Base-by-base conservation (phyloP, 306 rosid species). In the Dryas drummondii region DNA sequence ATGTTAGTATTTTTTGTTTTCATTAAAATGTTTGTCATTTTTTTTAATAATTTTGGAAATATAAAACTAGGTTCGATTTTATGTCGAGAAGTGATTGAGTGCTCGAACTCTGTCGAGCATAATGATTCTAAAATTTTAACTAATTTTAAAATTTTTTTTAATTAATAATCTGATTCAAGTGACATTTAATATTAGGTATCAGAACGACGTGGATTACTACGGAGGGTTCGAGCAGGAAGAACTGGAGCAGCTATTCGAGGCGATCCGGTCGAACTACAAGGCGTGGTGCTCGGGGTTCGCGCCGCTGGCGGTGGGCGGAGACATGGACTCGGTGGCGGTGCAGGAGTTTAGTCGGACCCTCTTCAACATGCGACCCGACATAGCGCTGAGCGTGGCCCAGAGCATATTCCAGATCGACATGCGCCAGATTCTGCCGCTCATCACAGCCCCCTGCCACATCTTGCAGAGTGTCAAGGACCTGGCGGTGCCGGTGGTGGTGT, bases 301-400 rank as follows among this genome's bases (percentile, higher is more conserved):
- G 0, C 98, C 98, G 0, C 67, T 93, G 3, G 90, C 88, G 0
- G 96, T 93, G 1, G 96, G 98, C 0, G 98, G 98, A 0, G 98
- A 93, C 83, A 79, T 93, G 98, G 98, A 90, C 1, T 93, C 93
- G 4, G 87, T 87, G 56, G 94, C 93, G 9, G 93, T 90, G 40
- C 98, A 93, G 52, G 98, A 93, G 73, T 93, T 93, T 42, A 93
- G 98, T 58, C 76, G 98, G 55, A 93, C 98, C n/a, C 74, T 90
- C 46, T 93, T 93, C 89, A 93, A 87, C 77, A 93, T 93, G 96
- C 56, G 98, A 17, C 98, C 96, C 0, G 98, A 93, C 87, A 93
- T 90, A 77, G 96, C 94, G 5, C 69, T 93, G 12, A 73, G 85
- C 12, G 89, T 93, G 22, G 86, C 84, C 0, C 84, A 79, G 5